These are phyloP conservation scores for Calamus simplicifolius DNA, from an alignment of 176 grass and related monocot genomes.

Conservation along the genomic window DNA sequence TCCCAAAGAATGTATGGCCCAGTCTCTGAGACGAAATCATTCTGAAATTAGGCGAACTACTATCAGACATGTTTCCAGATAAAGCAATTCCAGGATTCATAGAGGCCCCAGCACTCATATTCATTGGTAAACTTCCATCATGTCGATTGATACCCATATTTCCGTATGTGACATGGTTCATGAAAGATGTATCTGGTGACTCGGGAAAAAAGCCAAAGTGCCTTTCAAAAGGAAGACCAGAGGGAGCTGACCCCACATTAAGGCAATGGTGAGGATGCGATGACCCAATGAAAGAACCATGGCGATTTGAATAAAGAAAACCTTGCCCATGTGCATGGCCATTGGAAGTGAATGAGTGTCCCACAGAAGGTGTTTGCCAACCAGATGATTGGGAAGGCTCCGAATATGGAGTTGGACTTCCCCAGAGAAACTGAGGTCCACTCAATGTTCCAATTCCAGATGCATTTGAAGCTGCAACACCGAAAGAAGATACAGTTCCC, in stretches of 20 bases:
- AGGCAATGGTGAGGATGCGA: conserved; percentile 42
- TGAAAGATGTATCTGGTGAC: conserved; percentile 51
- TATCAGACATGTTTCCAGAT: conserved; percentile 39
- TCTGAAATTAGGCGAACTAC: conserved; percentile 57
- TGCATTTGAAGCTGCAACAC: conserved; percentile 10
- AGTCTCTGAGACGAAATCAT: conserved; percentile 43
- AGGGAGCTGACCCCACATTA: conserved; percentile 81
- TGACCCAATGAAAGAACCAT: conserved; percentile 48
- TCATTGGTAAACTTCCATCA: conserved; percentile 40
- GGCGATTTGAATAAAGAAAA: conserved; percentile 47
- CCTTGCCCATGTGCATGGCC: conserved; percentile 33
- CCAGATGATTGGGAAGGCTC: conserved; percentile 64
- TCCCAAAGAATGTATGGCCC: conserved; percentile 46
- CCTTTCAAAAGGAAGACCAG: conserved; percentile 67
- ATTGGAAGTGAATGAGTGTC: conserved; percentile 40
- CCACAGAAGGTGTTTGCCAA: conserved; percentile 48
- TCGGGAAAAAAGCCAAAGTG: conserved; percentile 79
- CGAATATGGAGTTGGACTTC: conserved; percentile 69
- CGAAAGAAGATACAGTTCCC: conserved; percentile 25
- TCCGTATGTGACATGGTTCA: conserved; percentile 49
- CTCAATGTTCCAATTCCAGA: conserved; percentile 41
- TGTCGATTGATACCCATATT: conserved; percentile 39
- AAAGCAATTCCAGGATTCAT: conserved; percentile 41
- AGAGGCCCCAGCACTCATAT: conserved; percentile 33
- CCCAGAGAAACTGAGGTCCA: conserved; percentile 94